Evolutionary conservation across 2,329 filamentous ascomycete species (phyloP).

Genomic region (Teratosphaeriaceae sp.): DNA sequence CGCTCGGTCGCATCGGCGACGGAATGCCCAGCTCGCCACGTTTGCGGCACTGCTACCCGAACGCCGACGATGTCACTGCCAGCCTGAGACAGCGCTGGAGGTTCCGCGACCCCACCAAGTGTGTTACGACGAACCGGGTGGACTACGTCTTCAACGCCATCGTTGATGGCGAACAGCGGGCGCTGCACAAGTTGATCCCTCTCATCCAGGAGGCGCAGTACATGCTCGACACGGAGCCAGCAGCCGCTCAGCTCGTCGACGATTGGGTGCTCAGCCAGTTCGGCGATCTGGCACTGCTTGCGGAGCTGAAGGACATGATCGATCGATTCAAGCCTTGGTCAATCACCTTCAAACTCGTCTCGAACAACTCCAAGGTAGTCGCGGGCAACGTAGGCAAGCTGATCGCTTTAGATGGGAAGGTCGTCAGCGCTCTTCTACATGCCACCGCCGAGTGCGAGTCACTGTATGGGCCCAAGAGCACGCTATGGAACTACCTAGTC

Average conservation of each 20-base stretch:
- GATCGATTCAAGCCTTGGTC: conserved; percentile 13
- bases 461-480: background rate
- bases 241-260: conserved; percentile 18
- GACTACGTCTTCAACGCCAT: conserved; percentile 2
- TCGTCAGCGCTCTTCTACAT: background rate
- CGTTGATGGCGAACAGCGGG: conserved; percentile 7
- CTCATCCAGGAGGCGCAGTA: conserved; percentile 22
- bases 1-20: conserved; percentile 4
- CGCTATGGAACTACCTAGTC: conserved; percentile 35
- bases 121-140: background rate
- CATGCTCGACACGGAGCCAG: conserved; percentile 22
- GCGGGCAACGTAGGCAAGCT: background rate
- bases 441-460: background rate
- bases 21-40: conserved; percentile 17
- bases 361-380: background rate
- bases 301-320: conserved; percentile 16
- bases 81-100: background rate
- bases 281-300: conserved; percentile 22
- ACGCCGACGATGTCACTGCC: background rate
- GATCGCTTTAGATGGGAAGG: background rate
- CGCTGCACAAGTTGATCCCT: conserved; percentile 14
- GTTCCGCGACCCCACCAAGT: background rate
- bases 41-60: conserved; percentile 10
- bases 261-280: conserved; percentile 19
- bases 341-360: conserved; percentile 4